Percentiles rank a stretch among this genome's conserved stretches.
Evolutionary conservation across 1,284 basidiomycete genomes (phyloP).

Genomic region (Kwoniella shivajii): DNA sequence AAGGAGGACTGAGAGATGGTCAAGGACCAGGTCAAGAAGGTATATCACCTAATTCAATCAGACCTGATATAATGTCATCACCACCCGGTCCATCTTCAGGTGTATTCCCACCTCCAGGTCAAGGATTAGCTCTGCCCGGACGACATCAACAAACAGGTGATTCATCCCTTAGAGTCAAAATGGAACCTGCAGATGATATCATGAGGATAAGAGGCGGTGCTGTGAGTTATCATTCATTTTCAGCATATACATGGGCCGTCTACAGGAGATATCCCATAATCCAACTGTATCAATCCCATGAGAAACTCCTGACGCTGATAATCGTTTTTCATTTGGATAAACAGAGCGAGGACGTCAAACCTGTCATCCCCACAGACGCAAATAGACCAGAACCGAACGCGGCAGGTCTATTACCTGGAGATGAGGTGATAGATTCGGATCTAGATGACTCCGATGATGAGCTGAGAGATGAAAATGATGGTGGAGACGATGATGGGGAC

Average conservation of each 20-base stretch:
- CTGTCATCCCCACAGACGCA: slow-evolving; percentile 9
- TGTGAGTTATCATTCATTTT: slow-evolving; percentile 18
- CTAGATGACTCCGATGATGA: slow-evolving; percentile 83
- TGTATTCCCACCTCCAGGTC: slow-evolving; percentile 1
- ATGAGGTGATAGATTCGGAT: slow-evolving; percentile 92
- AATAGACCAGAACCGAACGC: slow-evolving; percentile 52
- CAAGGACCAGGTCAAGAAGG: neutral
- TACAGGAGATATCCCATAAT: no score
- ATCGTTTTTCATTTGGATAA: neutral
- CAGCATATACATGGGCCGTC: neutral
- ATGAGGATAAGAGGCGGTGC: slow-evolving; percentile 47
- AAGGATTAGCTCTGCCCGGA: slow-evolving; percentile 19
- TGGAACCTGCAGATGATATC: slow-evolving; percentile 43
- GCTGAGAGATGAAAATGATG: slow-evolving; percentile 59
- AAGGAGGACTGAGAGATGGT: slow-evolving; percentile 4
- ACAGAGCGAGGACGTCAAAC: slow-evolving; percentile 18
- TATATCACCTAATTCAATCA: slow-evolving; percentile 7
- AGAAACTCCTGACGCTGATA: no score
- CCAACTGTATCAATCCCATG: no score
- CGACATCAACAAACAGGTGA: slow-evolving; percentile 3
- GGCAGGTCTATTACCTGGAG: slow-evolving; percentile 55
- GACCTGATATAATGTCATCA: neutral
- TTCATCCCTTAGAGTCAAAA: slow-evolving; percentile 43
- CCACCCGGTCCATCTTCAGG: neutral
- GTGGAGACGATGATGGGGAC: slow-evolving; percentile 56